phyloP scores from a whole-genome alignment of 805 yeast genomes.

The Teunomyces gatunensis region DNA sequence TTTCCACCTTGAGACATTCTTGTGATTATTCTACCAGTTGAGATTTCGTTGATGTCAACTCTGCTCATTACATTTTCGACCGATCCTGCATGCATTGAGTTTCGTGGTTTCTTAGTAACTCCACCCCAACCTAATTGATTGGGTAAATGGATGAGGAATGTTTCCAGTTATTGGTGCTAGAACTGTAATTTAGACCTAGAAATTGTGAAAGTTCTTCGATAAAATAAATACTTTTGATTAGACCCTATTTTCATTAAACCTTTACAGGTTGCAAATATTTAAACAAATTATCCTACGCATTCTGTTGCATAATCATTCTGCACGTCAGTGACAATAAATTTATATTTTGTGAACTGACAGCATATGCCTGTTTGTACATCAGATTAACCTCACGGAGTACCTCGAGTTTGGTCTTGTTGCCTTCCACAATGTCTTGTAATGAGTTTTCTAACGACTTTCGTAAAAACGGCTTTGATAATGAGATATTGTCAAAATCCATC shows the following conservation, averaged over 20 bases:
- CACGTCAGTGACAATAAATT: slow-evolving; percentile 28
- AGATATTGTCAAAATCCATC: slow-evolving; percentile 65
- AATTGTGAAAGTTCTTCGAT: too few relatives aligned
- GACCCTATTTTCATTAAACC: too few relatives aligned
- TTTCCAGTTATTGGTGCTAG: too few relatives aligned
- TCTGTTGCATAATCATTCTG: slow-evolving; percentile 7
- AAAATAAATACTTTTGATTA: too few relatives aligned
- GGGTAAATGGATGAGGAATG: too few relatives aligned
- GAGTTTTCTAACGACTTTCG: slow-evolving; percentile 72
- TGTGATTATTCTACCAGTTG: neutral
- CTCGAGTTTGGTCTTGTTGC: slow-evolving; percentile 47
- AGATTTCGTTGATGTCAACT: neutral
- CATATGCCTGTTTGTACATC: slow-evolving; percentile 62
- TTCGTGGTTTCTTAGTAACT: too few relatives aligned
- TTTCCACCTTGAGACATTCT: slow-evolving; percentile 3
- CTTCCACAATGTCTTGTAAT: slow-evolving; percentile 66
- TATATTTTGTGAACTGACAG: slow-evolving; percentile 42
- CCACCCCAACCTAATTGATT: too few relatives aligned
- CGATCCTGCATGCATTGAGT: neutral
- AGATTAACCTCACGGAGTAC: slow-evolving; percentile 56
- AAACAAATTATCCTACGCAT: slow-evolving; percentile 4
- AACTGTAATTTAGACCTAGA: too few relatives aligned
- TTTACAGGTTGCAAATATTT: neutral
- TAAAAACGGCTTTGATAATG: slow-evolving; percentile 85
- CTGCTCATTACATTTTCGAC: neutral